phyloP scores from a whole-genome alignment of 169 alveolate genomes.

The Plasmodium chabaudi region DNA sequence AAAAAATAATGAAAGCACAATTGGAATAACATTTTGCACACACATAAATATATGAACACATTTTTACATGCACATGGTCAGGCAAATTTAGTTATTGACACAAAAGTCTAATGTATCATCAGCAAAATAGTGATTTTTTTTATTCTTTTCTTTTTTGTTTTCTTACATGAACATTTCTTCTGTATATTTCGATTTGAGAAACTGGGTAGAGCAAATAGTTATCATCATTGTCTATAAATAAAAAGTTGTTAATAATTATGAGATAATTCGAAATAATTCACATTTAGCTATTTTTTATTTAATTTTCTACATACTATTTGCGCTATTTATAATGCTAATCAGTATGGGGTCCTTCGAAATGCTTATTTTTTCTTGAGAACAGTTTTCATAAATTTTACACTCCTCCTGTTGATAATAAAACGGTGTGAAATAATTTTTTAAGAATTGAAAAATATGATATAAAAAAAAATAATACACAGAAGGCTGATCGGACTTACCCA shows the following conservation, averaged over 20 bases:
- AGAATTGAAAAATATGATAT: neutral
- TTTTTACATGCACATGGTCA: neutral
- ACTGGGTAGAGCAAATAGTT: constrained; percentile 48
- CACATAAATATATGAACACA: neutral
- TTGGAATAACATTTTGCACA: neutral
- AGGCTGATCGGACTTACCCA: constrained; percentile 33
- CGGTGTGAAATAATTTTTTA: neutral
- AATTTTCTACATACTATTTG: constrained; percentile 11
- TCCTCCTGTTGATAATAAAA: constrained; percentile 29
- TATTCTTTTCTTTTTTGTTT: constrained; percentile 1
- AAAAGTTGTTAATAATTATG: no score
- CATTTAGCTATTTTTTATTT: neutral
- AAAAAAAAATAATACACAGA: neutral
- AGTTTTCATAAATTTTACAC: constrained; percentile 62
- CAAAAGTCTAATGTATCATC: neutral
- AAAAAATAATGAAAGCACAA: neutral
- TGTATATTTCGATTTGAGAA: constrained; percentile 72
- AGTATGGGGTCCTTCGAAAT: constrained; percentile 30
- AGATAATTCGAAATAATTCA: no score
- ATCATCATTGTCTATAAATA: neutral
- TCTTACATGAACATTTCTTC: constrained; percentile 71
- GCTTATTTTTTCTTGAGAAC: constrained; percentile 50
- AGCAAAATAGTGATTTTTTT: neutral
- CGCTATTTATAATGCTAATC: constrained; percentile 27
- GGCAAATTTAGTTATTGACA: neutral